Percentiles rank a stretch among this genome's conserved stretches.
Evolutionary conservation across 2,329 filamentous ascomycete species (phyloP).

Genomic region (Aspergillus latus): DNA sequence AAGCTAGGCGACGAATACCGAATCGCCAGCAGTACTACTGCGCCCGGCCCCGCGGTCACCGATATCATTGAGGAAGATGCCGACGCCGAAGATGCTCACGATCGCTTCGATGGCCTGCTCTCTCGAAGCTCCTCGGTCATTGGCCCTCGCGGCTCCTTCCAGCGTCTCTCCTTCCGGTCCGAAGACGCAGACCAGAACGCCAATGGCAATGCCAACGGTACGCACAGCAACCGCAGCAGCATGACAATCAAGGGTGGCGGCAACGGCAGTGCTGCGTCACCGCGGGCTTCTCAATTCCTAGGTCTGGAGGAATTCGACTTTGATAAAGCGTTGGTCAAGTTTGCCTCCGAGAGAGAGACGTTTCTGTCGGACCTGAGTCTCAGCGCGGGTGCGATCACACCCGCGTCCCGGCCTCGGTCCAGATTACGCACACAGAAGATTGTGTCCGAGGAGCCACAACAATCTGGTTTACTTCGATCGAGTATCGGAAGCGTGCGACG

Average conservation of each 20-base stretch:
- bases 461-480: conserved; percentile 50
- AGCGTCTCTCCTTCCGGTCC: conserved; percentile 51
- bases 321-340: conserved; percentile 88
- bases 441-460: conserved; percentile 66
- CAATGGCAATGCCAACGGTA: conserved; percentile 46
- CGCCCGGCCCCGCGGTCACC: conserved; percentile 44
- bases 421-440: conserved; percentile 81
- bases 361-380: conserved; percentile 92
- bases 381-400: conserved; percentile 75
- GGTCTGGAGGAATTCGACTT: conserved; percentile 77
- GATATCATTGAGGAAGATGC: conserved; percentile 63
- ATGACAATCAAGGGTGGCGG: conserved; percentile 55
- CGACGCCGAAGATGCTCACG: conserved; percentile 54
- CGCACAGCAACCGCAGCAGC: conserved; percentile 65
- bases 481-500: conserved; percentile 83
- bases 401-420: conserved; percentile 66
- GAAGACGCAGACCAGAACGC: conserved; percentile 44
- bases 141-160: conserved; percentile 40
- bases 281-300: conserved; percentile 35
- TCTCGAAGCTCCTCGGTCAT: conserved; percentile 43
- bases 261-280: conserved; percentile 20
- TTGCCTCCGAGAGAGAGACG: conserved; percentile 89
- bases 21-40: conserved; percentile 34
- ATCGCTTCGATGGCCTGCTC: conserved; percentile 26
- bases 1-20: conserved; percentile 46